phyloP scores from a whole-genome alignment of 805 yeast genomes.

The Sugiyamaella smithiae region DNA sequence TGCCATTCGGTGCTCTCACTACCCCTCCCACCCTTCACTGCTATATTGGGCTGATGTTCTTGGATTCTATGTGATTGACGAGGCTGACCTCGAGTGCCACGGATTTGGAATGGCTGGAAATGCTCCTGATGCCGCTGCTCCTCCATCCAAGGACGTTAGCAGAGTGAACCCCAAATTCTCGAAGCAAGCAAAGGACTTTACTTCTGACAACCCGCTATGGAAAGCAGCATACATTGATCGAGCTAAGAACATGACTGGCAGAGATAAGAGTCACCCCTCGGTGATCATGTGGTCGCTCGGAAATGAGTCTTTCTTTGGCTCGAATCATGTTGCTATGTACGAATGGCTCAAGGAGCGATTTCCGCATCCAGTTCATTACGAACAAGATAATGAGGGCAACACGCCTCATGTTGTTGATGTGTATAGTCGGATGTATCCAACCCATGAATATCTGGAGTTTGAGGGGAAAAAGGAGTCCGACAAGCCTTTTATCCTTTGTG shows the following conservation, averaged over 20 bases:
- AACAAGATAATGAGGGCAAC: slow-evolving; percentile 33
- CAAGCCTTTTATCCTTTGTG: slow-evolving; percentile 39
- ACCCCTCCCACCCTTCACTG: slow-evolving; percentile 38
- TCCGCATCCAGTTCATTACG: slow-evolving; percentile 38
- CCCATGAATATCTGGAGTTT: slow-evolving; percentile 25
- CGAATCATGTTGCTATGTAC: slow-evolving; percentile 35
- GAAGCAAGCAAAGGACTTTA: slow-evolving; percentile 26
- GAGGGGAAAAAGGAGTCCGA: slow-evolving; percentile 23
- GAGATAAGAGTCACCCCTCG: slow-evolving; percentile 38
- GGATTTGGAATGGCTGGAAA: slow-evolving; percentile 28
- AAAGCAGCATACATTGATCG: slow-evolving; percentile 37
- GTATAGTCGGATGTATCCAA: slow-evolving; percentile 36
- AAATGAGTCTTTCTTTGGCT: slow-evolving; percentile 38
- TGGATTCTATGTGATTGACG: slow-evolving; percentile 40
- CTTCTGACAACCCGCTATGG: slow-evolving; percentile 37
- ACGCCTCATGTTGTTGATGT: slow-evolving; percentile 28
- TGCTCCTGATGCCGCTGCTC: slow-evolving; percentile 3
- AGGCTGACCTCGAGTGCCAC: slow-evolving; percentile 40
- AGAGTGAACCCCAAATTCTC: slow-evolving; percentile 18
- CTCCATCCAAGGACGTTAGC: slow-evolving; percentile 5
- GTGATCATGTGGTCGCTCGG: slow-evolving; percentile 42
- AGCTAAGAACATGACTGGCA: slow-evolving; percentile 31
- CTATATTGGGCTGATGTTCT: slow-evolving; percentile 33
- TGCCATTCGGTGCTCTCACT: slow-evolving; percentile 39
- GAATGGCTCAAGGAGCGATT: slow-evolving; percentile 29